A percentile compares a stretch with the other conserved stretches of the same genome.
Conservation (phyloP, 2,329 filamentous ascomycete genomes). For the Colletotrichum sp. region DNA sequence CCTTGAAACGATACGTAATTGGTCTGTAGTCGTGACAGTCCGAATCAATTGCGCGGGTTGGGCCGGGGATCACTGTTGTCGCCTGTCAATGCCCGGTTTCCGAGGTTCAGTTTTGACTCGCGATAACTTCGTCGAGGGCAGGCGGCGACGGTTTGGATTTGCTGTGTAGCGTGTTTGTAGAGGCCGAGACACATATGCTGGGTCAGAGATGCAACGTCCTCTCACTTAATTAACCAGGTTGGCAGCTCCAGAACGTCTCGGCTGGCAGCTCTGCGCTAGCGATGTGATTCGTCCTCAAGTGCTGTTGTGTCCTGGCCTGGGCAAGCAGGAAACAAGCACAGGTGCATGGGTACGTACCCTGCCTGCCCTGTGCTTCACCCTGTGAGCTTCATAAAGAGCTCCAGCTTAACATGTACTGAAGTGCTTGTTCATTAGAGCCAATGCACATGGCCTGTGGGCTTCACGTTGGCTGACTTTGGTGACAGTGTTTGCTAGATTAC, state of each 20-base stretch:
- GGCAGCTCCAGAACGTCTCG: constrained; percentile 17
- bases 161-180: background rate
- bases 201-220: background rate
- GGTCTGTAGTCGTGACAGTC: background rate
- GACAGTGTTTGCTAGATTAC: background rate
- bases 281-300: constrained; percentile 10
- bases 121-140: background rate
- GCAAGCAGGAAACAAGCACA: background rate
- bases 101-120: background rate
- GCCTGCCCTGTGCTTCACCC: background rate
- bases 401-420: background rate
- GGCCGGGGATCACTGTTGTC: background rate
- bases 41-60: background rate
- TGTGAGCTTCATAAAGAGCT: background rate
- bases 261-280: constrained; percentile 20
- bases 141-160: background rate
- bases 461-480: background rate
- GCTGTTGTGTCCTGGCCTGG: background rate
- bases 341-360: constrained; percentile 1
- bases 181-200: constrained; percentile 12
- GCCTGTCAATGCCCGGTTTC: background rate
- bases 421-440: background rate
- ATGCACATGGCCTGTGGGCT: background rate
- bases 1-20: background rate
- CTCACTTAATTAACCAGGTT: constrained; percentile 18